Evolutionary conservation across 1,139 yeast species (phyloP).

Genomic region (Dujonia santamariae): DNA sequence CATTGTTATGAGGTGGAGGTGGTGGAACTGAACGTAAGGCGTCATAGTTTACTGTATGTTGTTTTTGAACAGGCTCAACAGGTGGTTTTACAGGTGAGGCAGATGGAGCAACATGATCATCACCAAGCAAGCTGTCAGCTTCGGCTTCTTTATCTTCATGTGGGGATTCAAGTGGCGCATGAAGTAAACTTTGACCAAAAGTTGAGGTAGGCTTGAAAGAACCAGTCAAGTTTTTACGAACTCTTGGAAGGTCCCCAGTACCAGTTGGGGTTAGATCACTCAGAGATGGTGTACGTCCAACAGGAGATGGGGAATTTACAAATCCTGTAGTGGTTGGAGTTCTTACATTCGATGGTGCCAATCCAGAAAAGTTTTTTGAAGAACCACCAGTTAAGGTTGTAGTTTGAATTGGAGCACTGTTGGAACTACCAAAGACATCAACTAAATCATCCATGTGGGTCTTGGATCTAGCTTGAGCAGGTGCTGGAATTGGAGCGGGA

Average conservation of each 20-base stretch:
- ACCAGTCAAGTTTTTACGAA: conserved; percentile 35
- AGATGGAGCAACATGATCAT: conserved; percentile 6
- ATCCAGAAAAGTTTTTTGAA: no score
- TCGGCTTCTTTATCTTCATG: conserved; percentile 21
- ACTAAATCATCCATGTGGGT: conserved; percentile 67
- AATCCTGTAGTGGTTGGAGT: conserved; percentile 8
- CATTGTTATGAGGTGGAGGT: conserved; percentile 24
- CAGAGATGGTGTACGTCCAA: conserved; percentile 27
- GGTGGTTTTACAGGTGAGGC: conserved; percentile 5
- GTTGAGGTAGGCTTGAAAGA: conserved; percentile 58
- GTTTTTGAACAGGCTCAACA: conserved; percentile 10
- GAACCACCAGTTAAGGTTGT: no score
- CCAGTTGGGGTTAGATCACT: conserved; percentile 33
- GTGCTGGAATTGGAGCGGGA: conserved; percentile 12
- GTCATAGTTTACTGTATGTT: conserved; percentile 35
- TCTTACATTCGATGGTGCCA: conserved; percentile 17
- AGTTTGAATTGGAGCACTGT: conserved; percentile 12
- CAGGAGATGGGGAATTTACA: conserved; percentile 13
- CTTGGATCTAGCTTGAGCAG: conserved; percentile 20
- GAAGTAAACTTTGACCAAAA: conserved; percentile 61
- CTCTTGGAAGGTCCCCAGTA: conserved; percentile 33
- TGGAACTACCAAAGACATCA: conserved; percentile 49
- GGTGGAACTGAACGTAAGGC: conserved; percentile 50
- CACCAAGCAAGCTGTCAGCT: conserved; percentile 10
- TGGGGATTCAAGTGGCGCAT: conserved; percentile 21